Evolutionary conservation across 306 rosid genomes (phyloP).

Genomic region (Prinsepia uniflora): DNA sequence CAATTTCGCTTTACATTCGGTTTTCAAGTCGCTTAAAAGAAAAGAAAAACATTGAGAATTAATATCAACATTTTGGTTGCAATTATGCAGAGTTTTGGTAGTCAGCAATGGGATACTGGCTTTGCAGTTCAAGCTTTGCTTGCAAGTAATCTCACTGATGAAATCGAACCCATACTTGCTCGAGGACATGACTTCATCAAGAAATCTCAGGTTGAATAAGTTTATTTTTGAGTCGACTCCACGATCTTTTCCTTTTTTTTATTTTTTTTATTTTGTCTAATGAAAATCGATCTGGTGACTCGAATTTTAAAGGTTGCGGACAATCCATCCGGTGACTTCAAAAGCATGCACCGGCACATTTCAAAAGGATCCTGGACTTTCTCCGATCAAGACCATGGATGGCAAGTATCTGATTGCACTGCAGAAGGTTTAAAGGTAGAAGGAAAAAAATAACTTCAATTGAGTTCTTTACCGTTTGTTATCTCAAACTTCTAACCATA

Average conservation of each 20-base stretch:
- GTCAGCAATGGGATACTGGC: conserved; percentile 66
- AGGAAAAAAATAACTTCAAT: neutral
- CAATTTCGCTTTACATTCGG: too few species aligned
- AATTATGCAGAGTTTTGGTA: conserved; percentile 38
- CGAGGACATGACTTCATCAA: conserved; percentile 62
- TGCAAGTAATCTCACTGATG: conserved; percentile 44
- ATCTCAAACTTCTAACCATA: neutral
- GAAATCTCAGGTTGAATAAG: conserved; percentile 49
- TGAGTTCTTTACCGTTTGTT: neutral
- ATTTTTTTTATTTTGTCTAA: too few species aligned
- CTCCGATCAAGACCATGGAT: conserved; percentile 75
- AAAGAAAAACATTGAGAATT: too few species aligned
- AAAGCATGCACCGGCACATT: conserved; percentile 59
- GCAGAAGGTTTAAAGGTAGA: conserved; percentile 72
- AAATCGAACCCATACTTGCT: conserved; percentile 44
- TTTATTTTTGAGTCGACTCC: too few species aligned
- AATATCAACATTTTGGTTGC: neutral
- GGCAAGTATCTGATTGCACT: conserved; percentile 78
- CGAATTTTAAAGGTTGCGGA: conserved; percentile 40
- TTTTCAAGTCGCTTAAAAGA: too few species aligned
- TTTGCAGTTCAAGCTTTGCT: conserved; percentile 64
- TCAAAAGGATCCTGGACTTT: conserved; percentile 80
- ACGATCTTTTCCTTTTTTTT: too few species aligned
- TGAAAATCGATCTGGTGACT: neutral
- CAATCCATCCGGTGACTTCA: conserved; percentile 60